Base-by-base conservation (phyloP, 768 basidiomycete species). In the Pleurotus platypus region DNA sequence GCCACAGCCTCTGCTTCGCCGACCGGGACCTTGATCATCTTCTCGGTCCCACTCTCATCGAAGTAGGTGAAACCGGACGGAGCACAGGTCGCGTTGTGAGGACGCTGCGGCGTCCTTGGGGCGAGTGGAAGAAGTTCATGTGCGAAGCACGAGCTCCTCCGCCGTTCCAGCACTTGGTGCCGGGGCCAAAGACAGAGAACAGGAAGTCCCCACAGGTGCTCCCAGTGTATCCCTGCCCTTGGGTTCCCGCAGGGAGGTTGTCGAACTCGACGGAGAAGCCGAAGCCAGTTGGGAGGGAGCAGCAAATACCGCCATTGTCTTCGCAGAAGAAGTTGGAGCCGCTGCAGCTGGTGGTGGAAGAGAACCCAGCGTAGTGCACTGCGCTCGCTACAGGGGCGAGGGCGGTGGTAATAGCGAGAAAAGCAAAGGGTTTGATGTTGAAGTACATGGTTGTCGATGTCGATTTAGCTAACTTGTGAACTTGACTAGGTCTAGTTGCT, bases 61-160 rank as follows among this genome's bases (percentile, higher is more conserved):
- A 6, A 5, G 27, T 27, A 27, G 27, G 27, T 27, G 27, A 27
- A 27, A 27, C 27, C 27, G 27, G 27, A 35, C 30, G 30, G 30
- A 0, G 24, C 46, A 26, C 42, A 46, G 16, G 45, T 47, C 0
- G 42, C 27, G 11, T 47, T 56, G 27, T 11, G 15, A 56, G 12
- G 20, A 45, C 20, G 5, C 38, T 51, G 27, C 43, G 24, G 6
- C 43, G 27, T 5, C 43, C 27, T 20, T 47, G 43, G 35, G 55
- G 43, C 18, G 55, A 56, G 43, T 56, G 43, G 22, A 56, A 56
- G 24, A 22, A 56, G 55, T 56, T 56, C 55, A 56, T 56, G 55
- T 46, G 27, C 9, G 24, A 22, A 13, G 55, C 55, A 45, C 46
- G 42, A 35, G 55, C 45, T 9, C 55, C 55, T 56, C 55, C 55